Percentiles rank a stretch among this genome's conserved stretches.
These are phyloP conservation scores for Grammothele lineata DNA, from an alignment of 768 basidiomycete genomes.

Conservation along the genomic window DNA sequence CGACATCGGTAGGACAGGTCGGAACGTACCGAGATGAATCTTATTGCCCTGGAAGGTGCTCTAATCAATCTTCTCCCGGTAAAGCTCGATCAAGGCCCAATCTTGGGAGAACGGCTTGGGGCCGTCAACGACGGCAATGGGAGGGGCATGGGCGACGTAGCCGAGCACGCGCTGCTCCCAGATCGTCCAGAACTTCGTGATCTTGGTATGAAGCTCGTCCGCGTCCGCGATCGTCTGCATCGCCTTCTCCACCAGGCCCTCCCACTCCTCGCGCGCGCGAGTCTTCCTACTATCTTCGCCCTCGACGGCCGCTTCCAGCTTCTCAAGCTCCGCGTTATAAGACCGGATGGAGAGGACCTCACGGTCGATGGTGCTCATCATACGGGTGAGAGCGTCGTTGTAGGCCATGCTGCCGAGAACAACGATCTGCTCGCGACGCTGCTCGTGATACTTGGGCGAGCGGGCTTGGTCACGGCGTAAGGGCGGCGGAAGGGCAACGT, in stretches of 20 bases:
- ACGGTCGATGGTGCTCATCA: background rate
- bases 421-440: slow-evolving; percentile 25
- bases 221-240: slow-evolving; percentile 17
- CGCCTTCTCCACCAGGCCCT: slow-evolving; percentile 14
- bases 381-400: slow-evolving; percentile 16
- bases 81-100: slow-evolving; percentile 31
- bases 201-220: slow-evolving; percentile 25
- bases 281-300: slow-evolving; percentile 15
- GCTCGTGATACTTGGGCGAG: no score
- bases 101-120: slow-evolving; percentile 29
- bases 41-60: slow-evolving; percentile 30
- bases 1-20: no score
- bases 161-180: slow-evolving; percentile 31
- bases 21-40: slow-evolving; percentile 18
- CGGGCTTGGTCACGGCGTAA: slow-evolving; percentile 11
- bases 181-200: slow-evolving; percentile 23
- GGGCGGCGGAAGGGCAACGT: slow-evolving; percentile 33
- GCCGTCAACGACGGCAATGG: slow-evolving; percentile 24
- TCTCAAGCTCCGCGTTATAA: slow-evolving; percentile 19
- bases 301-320: slow-evolving; percentile 19
- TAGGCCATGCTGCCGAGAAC: slow-evolving; percentile 26
- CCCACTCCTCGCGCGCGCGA: slow-evolving; percentile 20
- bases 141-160: slow-evolving; percentile 27
- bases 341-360: background rate
- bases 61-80: slow-evolving; percentile 30